These are phyloP conservation scores for Suillus occidentalis DNA, from an alignment of 768 basidiomycete genomes.

Conservation along the genomic window DNA sequence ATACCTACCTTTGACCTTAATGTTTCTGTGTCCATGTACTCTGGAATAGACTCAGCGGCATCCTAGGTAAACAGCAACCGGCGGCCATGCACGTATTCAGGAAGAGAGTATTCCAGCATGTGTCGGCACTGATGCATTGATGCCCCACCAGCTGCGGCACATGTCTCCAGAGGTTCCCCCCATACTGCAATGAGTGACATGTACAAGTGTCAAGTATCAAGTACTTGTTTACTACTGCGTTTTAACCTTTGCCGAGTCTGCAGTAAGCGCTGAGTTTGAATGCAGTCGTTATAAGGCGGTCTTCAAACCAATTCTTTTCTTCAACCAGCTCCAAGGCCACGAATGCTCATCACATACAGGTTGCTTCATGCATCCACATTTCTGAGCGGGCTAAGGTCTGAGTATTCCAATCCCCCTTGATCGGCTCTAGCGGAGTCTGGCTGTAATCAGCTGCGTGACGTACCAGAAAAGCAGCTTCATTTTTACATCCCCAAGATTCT, in stretches of 20 bases:
- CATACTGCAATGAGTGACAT: not conserved
- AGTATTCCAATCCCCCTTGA: slow-evolving; percentile 66
- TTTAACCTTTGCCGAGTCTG: no score
- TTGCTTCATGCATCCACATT: slow-evolving; percentile 32
- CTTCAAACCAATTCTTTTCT: not conserved
- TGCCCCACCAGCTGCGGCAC: not conserved
- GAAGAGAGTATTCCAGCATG: not conserved
- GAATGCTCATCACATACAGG: slow-evolving; percentile 63
- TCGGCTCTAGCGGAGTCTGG: slow-evolving; percentile 62
- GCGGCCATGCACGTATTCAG: not conserved
- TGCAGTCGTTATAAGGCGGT: not conserved
- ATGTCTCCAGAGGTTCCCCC: not conserved
- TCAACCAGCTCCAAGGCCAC: slow-evolving; percentile 58
- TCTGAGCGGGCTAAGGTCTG: slow-evolving; percentile 85
- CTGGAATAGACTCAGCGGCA: not conserved
- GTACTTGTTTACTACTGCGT: no score
- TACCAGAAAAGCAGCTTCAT: slow-evolving; percentile 60
- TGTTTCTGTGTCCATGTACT: not conserved
- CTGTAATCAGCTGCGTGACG: slow-evolving; percentile 57
- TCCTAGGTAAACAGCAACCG: not conserved
- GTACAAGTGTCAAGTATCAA: no score
- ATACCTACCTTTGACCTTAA: not conserved
- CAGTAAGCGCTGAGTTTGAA: not conserved
- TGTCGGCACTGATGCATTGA: not conserved
- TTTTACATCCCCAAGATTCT: slow-evolving; percentile 44